These are phyloP conservation scores for Populus trichocarpa DNA, from an alignment of 441 rosid genomes.

Conservation along the genomic window DNA sequence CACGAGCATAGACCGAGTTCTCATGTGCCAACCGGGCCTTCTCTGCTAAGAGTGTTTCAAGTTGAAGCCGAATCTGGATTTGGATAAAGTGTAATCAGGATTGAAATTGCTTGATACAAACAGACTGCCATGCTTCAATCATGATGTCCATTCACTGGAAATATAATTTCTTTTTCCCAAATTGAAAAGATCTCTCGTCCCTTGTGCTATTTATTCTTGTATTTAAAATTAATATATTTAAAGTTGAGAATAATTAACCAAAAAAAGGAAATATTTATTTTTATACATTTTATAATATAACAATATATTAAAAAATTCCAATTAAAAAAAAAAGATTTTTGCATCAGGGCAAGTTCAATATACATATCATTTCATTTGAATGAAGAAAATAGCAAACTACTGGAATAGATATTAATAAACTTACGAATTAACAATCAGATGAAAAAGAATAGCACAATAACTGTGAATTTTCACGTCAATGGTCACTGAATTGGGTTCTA, in stretches of 20 bases:
- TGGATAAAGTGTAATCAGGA: neutral
- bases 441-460: neutral
- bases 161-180: neutral
- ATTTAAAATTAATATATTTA: too few relatives aligned
- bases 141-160: neutral
- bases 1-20: constrained; percentile 24
- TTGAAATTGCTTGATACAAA: neutral
- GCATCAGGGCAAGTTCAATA: neutral
- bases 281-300: neutral
- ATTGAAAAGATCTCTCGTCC: neutral
- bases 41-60: constrained; percentile 78
- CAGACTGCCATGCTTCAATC: neutral
- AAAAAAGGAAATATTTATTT: neutral
- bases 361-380: neutral
- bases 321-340: too few relatives aligned
- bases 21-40: constrained; percentile 83
- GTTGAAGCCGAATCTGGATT: constrained; percentile 74
- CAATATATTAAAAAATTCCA: too few relatives aligned
- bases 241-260: neutral
- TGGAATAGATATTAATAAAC: neutral
- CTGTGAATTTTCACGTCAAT: neutral
- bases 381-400: neutral
- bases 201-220: neutral
- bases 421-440: neutral
- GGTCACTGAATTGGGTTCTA: neutral